These are phyloP conservation scores for Chlamydomonas sp. DNA, from an alignment of 139 green algal species.

Conservation along the genomic window DNA sequence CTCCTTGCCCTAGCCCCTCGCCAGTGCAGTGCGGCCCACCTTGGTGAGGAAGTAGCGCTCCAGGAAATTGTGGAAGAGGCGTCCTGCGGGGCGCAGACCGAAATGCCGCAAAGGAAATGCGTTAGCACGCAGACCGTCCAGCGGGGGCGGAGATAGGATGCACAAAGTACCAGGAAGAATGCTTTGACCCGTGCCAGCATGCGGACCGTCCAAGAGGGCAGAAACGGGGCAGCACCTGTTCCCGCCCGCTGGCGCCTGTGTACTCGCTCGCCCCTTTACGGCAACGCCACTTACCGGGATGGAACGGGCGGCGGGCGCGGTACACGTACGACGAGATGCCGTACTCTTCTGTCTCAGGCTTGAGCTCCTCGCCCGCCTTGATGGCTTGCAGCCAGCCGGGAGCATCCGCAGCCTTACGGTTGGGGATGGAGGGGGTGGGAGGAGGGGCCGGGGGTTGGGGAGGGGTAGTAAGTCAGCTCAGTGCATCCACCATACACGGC, in stretches of 20 bases:
- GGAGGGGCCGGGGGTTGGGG: not conserved
- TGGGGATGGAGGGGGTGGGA: too few relatives aligned
- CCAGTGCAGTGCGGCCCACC: conserved; percentile 48
- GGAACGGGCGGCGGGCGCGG: conserved; percentile 67
- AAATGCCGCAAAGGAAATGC: too few relatives aligned
- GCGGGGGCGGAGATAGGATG: too few relatives aligned
- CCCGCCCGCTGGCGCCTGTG: too few relatives aligned
- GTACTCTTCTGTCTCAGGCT: conserved; percentile 56
- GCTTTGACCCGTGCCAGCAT: too few relatives aligned
- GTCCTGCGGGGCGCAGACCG: not conserved
- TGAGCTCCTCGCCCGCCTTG: not conserved
- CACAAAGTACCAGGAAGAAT: too few relatives aligned
- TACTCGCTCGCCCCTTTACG: too few relatives aligned
- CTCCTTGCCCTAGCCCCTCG: not conserved
- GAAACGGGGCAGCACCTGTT: not conserved
- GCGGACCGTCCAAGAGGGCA: too few relatives aligned
- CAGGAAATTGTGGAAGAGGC: conserved; percentile 58
- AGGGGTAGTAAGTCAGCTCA: not conserved
- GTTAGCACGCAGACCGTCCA: not conserved
- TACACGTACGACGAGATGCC: conserved; percentile 80
- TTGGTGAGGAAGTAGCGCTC: conserved; percentile 55
- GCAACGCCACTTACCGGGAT: conserved; percentile 45
- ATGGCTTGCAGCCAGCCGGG: conserved; percentile 68
- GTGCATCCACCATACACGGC: not conserved
- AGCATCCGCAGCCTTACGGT: conserved; percentile 36